Conservation (phyloP, 2,329 filamentous ascomycete species). For the Mycosphaerella sp. region DNA sequence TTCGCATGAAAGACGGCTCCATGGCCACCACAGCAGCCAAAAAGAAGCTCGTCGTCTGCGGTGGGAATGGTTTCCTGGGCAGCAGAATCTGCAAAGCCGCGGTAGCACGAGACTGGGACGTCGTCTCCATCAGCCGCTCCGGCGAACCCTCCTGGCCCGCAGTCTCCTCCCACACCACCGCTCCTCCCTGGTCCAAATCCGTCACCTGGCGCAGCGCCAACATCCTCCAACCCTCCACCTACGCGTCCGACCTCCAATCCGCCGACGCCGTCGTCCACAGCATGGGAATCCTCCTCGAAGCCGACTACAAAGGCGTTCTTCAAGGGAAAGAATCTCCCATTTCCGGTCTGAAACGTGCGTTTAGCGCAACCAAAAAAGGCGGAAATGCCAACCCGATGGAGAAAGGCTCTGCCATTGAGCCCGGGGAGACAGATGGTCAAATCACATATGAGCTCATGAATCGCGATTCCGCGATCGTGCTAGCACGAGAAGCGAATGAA, state of each 20-base stretch:
- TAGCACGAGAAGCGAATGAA: conserved; percentile 68
- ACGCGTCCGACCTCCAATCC: conserved; percentile 66
- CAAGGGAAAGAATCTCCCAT: conserved; percentile 78
- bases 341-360: conserved; percentile 69
- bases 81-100: conserved; percentile 86
- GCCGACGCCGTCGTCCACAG: conserved; percentile 86
- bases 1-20: conserved; percentile 37
- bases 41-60: conserved; percentile 83
- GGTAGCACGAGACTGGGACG: conserved; percentile 78
- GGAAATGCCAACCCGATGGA: conserved; percentile 63
- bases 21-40: conserved; percentile 34
- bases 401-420: conserved; percentile 54
- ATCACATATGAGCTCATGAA: conserved; percentile 98
- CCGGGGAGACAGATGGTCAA: conserved; percentile 64
- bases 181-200: conserved; percentile 73
- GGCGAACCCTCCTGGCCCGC: conserved; percentile 81
- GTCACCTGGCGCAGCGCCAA: conserved; percentile 87
- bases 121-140: conserved; percentile 88
- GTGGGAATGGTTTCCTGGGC: conserved; percentile 84
- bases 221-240: conserved; percentile 75
- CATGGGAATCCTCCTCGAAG: conserved; percentile 93
- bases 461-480: conserved; percentile 74
- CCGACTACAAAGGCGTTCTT: conserved; percentile 92
- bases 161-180: conserved; percentile 62
- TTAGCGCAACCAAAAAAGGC: conserved; percentile 58